Conservation (phyloP, 2,329 filamentous ascomycete genomes). For the Alternaria solani region DNA sequence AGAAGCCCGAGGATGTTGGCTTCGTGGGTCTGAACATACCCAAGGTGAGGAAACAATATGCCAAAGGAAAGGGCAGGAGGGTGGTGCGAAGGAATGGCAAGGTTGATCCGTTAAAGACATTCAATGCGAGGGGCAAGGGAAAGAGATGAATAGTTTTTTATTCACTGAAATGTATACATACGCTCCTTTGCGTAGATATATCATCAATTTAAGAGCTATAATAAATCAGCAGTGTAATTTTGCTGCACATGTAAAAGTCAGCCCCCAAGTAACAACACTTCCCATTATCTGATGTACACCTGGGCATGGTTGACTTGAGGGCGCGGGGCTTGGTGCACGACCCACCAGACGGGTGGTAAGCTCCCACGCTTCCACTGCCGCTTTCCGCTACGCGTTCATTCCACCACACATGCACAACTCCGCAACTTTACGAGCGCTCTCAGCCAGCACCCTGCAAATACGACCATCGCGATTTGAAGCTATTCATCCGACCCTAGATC, state of each 20-base stretch:
- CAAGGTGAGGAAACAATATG: conserved; percentile 54
- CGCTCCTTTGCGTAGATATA: background rate
- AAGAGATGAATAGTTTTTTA: conserved; percentile 39
- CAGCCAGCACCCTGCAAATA: background rate
- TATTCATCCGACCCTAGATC: accelerated
- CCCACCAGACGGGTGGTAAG: no score
- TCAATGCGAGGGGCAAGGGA: conserved; percentile 64
- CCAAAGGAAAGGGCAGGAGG: conserved; percentile 60
- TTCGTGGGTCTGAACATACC: conserved; percentile 71
- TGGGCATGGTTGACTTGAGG: background rate
- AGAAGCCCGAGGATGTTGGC: conserved; percentile 73
- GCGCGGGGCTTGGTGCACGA: background rate
- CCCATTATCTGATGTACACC: background rate
- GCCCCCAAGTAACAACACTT: background rate
- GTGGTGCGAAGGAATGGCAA: conserved; percentile 67
- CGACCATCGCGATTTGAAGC: background rate
- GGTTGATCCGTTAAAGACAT: conserved; percentile 86
- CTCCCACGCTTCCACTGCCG: background rate
- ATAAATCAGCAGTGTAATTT: background rate
- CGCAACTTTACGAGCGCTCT: background rate
- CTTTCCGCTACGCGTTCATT: background rate
- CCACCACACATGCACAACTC: background rate
- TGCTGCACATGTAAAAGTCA: background rate
- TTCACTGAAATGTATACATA: background rate
- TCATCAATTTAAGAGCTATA: background rate